A percentile compares a stretch with the other conserved stretches of the same genome.
phyloP scores from a whole-genome alignment of 805 yeast genomes.

The Suhomyces faveliae region DNA sequence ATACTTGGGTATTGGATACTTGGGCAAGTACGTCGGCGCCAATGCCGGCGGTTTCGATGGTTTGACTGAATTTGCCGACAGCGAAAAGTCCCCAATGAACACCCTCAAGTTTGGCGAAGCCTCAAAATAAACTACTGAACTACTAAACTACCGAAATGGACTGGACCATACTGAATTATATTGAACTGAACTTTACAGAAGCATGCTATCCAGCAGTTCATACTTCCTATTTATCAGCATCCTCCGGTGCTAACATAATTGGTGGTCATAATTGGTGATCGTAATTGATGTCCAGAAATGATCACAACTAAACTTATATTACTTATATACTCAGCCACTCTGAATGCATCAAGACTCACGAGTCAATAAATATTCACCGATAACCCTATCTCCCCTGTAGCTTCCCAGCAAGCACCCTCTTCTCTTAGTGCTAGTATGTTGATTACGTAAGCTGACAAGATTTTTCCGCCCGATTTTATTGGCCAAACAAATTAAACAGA shows the following conservation, averaged over 20 bases:
- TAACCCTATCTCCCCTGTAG: too few relatives aligned
- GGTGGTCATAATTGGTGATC: too few relatives aligned
- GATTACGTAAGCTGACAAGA: constrained; percentile 5
- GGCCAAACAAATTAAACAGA: constrained; percentile 7
- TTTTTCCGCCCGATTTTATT: constrained; percentile 13
- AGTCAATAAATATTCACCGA: not conserved
- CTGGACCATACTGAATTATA: too few relatives aligned
- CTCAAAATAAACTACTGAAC: constrained; percentile 16
- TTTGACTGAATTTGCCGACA: constrained; percentile 33
- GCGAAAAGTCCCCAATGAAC: constrained; percentile 39
- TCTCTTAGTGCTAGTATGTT: not conserved
- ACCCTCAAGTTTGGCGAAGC: constrained; percentile 39
- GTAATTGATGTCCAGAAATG: too few relatives aligned
- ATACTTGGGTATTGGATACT: constrained; percentile 34
- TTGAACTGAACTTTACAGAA: too few relatives aligned
- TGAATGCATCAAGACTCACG: not conserved
- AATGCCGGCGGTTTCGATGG: constrained; percentile 31
- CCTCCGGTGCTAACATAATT: too few relatives aligned
- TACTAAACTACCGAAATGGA: not conserved
- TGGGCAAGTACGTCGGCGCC: constrained; percentile 30
- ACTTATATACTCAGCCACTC: not conserved
- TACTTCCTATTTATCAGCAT: too few relatives aligned
- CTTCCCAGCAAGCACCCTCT: not conserved
- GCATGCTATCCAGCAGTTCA: too few relatives aligned
- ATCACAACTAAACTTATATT: not conserved